Conservation (phyloP, 495 filamentous ascomycete species). For the Thermothielavioides terrestris region DNA sequence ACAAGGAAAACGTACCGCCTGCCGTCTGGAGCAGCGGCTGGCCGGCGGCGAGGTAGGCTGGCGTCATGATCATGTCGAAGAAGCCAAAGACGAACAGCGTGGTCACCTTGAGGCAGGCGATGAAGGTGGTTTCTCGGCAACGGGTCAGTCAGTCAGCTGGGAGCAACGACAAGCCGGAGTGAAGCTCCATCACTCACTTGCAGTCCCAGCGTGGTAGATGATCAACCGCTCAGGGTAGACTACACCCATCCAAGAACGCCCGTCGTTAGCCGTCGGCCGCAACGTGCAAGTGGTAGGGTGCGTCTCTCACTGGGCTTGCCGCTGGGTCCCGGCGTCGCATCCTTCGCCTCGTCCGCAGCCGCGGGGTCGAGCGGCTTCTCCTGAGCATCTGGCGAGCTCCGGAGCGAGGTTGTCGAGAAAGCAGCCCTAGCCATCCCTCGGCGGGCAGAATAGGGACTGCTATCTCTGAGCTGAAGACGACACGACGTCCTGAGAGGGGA, state of each 20-base stretch:
- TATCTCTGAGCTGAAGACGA: not conserved
- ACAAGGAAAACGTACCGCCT: constrained; percentile 16
- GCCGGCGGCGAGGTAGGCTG: constrained; percentile 45
- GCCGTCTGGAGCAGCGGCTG: constrained; percentile 36
- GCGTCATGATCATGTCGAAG: constrained; percentile 52
- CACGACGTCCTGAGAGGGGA: not conserved
- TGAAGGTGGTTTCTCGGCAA: constrained; percentile 43
- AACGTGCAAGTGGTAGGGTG: not conserved
- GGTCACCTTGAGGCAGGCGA: constrained; percentile 59
- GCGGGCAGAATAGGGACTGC: not conserved
- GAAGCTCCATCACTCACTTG: constrained; percentile 27
- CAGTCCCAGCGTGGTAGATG: constrained; percentile 65
- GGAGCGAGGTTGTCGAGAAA: not conserved
- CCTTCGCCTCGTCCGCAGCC: not conserved
- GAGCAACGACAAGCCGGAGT: not conserved
- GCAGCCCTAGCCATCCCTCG: not conserved
- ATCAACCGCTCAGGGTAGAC: constrained; percentile 51
- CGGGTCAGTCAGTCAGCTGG: not conserved
- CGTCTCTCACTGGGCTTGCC: not conserved
- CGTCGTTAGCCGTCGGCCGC: not conserved
- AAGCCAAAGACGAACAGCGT: constrained; percentile 62
- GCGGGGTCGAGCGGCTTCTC: not conserved
- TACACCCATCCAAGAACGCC: constrained; percentile 4
- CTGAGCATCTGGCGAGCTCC: not conserved
- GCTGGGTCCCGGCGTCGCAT: not conserved